Evolutionary conservation across 306 rosid genomes (phyloP).

Genomic region (Luffa acutangula): DNA sequence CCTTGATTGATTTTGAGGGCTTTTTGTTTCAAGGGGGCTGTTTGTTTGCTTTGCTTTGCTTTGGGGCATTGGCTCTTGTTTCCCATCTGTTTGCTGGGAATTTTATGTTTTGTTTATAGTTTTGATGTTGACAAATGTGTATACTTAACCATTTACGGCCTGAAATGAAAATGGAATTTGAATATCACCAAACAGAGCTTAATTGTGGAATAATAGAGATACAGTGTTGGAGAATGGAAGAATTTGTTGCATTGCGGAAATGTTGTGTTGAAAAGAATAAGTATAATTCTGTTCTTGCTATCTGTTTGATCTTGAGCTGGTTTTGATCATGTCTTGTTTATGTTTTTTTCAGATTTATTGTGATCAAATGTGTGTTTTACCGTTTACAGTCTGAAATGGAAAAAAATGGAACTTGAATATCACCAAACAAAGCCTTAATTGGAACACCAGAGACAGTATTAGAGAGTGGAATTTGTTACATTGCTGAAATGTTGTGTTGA

Average conservation of each 20-base stretch:
- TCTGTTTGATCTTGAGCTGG: background rate
- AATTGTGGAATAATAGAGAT: background rate
- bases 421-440: background rate
- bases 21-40: background rate
- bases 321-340: background rate
- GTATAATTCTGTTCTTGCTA: background rate
- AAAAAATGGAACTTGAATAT: background rate
- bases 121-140: background rate
- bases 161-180: background rate
- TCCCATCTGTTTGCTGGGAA: background rate
- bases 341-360: background rate
- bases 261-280: background rate
- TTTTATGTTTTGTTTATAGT: background rate
- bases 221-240: background rate
- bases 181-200: background rate
- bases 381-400: background rate
- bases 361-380: background rate
- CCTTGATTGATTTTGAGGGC: constrained; percentile 6
- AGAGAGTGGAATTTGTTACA: constrained; percentile 1
- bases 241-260: background rate
- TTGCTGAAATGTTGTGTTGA: background rate
- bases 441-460: background rate
- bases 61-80: background rate
- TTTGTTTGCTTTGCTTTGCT: background rate
- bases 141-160: background rate